Evolutionary conservation across 192 early-diverging fungal genomes (phyloP).

Genomic region (Cetraspora pellucida): DNA sequence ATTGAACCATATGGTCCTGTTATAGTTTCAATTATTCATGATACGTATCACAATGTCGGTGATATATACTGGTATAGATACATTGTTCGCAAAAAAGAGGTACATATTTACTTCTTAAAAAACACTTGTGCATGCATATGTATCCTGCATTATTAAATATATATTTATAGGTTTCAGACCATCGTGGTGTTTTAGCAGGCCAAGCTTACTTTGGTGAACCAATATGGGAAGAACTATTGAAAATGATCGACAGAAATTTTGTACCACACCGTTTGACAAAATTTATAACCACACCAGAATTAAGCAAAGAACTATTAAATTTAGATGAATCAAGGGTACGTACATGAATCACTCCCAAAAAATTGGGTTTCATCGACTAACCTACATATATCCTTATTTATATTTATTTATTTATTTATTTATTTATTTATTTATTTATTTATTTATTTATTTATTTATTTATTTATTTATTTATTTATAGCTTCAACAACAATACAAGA

Average conservation of each 20-base stretch:
- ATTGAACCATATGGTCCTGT: slow-evolving; percentile 58
- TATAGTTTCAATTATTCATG: slow-evolving; percentile 56
- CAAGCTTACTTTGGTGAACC: background rate
- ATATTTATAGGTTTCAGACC: background rate
- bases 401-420: too few species aligned
- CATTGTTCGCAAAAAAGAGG: background rate
- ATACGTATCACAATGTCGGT: slow-evolving; percentile 25
- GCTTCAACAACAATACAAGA: slow-evolving; percentile 61
- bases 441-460: too few species aligned
- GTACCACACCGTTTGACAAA: slow-evolving; percentile 49
- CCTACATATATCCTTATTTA: too few species aligned
- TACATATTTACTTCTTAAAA: background rate
- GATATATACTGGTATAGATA: slow-evolving; percentile 11
- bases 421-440: too few species aligned
- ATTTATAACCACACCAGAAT: slow-evolving; percentile 58
- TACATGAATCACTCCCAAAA: background rate
- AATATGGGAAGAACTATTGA: slow-evolving; percentile 4
- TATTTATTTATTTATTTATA: background rate
- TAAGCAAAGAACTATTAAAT: slow-evolving; percentile 65
- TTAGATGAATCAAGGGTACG: slow-evolving; percentile 68
- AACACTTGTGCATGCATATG: background rate
- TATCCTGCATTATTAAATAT: background rate
- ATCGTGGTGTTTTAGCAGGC: background rate
- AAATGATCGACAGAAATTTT: background rate
- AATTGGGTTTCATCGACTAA: background rate